Percentiles rank a stretch among this genome's conserved stretches.
Conservation (phyloP, 495 filamentous ascomycete species). For the Bathelium albidoporum region DNA sequence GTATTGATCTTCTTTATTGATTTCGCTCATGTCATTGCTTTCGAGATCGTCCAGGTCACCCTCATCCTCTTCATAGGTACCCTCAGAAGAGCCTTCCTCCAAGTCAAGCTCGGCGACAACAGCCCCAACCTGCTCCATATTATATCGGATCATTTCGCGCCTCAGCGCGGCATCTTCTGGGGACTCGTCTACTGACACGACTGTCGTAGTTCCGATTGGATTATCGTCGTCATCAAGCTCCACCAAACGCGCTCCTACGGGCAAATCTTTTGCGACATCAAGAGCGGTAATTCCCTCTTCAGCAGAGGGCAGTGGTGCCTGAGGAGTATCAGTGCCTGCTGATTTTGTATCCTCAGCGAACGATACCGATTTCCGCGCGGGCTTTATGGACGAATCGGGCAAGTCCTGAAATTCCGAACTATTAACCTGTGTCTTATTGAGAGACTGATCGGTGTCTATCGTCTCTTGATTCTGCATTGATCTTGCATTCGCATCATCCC, state of each 20-base stretch:
- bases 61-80: constrained; percentile 41
- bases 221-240: constrained; percentile 30
- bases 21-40: constrained; percentile 41
- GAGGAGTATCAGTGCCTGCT: constrained; percentile 10
- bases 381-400: constrained; percentile 3
- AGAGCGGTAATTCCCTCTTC: not conserved
- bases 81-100: constrained; percentile 28
- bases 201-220: constrained; percentile 21
- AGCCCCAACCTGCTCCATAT: constrained; percentile 69
- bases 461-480: not conserved
- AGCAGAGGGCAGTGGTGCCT: not conserved
- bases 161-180: constrained; percentile 71
- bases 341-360: constrained; percentile 49
- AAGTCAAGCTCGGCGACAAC: constrained; percentile 90
- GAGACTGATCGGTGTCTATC: not conserved
- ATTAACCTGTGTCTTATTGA: not conserved
- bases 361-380: constrained; percentile 25
- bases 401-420: not conserved
- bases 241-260: constrained; percentile 8
- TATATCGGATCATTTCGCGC: constrained; percentile 85
- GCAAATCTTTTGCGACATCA: not conserved
- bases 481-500: not conserved
- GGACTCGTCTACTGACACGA: constrained; percentile 53
- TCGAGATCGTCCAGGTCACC: constrained; percentile 45
- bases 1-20: constrained; percentile 49